Conservation (phyloP, 139 green algal species). For the Spirogloea muscicola region DNA sequence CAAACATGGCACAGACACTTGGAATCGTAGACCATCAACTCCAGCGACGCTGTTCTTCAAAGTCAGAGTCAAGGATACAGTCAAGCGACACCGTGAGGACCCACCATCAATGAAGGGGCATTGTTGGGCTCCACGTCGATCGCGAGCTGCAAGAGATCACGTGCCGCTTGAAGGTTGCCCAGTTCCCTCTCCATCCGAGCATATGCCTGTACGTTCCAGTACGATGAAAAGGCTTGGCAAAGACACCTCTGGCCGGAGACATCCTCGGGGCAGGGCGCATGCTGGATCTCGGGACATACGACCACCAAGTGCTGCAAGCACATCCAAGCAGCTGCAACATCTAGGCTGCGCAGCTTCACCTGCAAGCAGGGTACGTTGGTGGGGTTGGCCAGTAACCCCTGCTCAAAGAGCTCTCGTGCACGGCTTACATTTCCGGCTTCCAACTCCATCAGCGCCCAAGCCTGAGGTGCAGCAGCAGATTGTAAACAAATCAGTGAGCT, state of each 20-base stretch:
- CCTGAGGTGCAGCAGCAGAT: too few relatives aligned
- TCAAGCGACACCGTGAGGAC: not conserved
- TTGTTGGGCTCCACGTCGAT: slow-evolving; percentile 16
- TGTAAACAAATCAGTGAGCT: too few relatives aligned
- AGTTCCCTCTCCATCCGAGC: slow-evolving; percentile 24
- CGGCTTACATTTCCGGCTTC: not conserved
- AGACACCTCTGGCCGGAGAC: too few relatives aligned
- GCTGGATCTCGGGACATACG: too few relatives aligned
- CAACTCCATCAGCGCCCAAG: slow-evolving; percentile 30
- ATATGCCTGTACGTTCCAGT: slow-evolving; percentile 26
- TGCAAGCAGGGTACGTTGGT: slow-evolving; percentile 4
- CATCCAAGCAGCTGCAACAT: too few relatives aligned
- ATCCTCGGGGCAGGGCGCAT: too few relatives aligned
- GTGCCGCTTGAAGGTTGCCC: slow-evolving; percentile 5
- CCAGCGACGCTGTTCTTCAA: not conserved
- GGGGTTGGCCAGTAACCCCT: not conserved
- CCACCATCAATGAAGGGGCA: slow-evolving; percentile 6
- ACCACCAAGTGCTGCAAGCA: too few relatives aligned
- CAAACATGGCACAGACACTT: not conserved
- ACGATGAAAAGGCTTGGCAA: too few relatives aligned
- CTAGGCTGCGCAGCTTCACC: too few relatives aligned
- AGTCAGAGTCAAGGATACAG: not conserved
- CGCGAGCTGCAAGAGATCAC: not conserved
- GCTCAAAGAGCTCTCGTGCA: slow-evolving; percentile 7
- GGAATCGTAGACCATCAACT: not conserved